These are phyloP conservation scores for Xylaria intraflava DNA, from an alignment of 495 filamentous ascomycete genomes.

Conservation along the genomic window DNA sequence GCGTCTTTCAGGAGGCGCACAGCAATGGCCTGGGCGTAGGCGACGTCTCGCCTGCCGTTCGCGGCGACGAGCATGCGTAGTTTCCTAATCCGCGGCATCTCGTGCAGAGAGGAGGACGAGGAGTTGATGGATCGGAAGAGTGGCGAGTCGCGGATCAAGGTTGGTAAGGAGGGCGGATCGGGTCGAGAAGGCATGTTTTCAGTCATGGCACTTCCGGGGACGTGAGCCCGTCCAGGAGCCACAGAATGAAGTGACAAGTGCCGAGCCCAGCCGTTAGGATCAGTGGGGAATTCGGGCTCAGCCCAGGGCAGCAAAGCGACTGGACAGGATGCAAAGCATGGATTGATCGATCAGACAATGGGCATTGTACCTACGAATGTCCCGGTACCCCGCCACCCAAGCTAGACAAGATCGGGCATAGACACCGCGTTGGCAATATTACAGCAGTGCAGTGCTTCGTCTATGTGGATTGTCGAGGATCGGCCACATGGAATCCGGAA, in stretches of 20 bases:
- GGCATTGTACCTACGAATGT: too few species aligned
- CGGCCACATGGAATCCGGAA: too few species aligned
- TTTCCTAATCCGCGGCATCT: conserved; percentile 36
- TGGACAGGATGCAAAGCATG: too few species aligned
- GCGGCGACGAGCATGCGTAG: conserved; percentile 47
- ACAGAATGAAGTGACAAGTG: neutral
- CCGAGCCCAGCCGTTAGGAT: neutral
- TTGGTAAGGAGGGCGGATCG: neutral
- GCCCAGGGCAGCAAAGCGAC: too few species aligned
- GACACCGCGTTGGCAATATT: too few species aligned
- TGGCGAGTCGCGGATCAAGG: conserved; percentile 7
- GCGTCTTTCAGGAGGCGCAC: conserved; percentile 49
- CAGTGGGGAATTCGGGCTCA: neutral
- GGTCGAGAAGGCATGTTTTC: conserved; percentile 16
- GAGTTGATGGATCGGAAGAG: conserved; percentile 18
- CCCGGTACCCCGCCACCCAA: too few species aligned
- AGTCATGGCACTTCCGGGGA: conserved; percentile 16
- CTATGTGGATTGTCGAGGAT: too few species aligned
- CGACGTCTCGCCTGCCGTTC: conserved; percentile 45
- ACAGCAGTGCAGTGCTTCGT: too few species aligned
- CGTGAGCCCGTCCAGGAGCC: neutral
- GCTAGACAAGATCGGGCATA: too few species aligned
- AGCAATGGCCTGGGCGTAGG: conserved; percentile 47
- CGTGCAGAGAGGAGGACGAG: conserved; percentile 34
- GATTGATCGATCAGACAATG: too few species aligned